A percentile compares a stretch with the other conserved stretches of the same genome.
These are phyloP conservation scores for Arbutus unedo DNA, from an alignment of 148 eudicot species.

Conservation along the genomic window DNA sequence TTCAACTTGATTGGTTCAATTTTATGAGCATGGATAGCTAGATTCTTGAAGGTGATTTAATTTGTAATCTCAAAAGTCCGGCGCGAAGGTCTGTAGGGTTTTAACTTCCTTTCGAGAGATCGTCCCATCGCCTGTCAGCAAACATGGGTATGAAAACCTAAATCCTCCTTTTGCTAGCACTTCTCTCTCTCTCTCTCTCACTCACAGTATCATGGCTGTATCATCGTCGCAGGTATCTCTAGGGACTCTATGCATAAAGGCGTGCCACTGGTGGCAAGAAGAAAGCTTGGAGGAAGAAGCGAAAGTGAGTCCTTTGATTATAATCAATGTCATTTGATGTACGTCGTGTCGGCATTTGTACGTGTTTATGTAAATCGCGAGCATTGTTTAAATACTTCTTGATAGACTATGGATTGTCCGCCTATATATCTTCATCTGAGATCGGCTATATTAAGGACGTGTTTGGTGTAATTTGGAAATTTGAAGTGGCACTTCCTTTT, in stretches of 20 bases:
- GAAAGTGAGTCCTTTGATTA: neutral
- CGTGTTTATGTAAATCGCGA: too few species aligned
- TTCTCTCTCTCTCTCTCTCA: neutral
- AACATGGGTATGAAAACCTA: neutral
- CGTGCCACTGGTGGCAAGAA: conserved; percentile 8
- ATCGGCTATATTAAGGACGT: neutral
- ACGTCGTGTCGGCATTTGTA: too few species aligned
- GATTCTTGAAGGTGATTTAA: too few species aligned
- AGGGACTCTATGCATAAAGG: conserved; percentile 6
- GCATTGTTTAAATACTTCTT: too few species aligned
- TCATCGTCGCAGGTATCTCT: neutral
- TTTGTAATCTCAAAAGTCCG: too few species aligned
- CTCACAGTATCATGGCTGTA: neutral
- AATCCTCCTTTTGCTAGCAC: neutral
- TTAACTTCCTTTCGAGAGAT: neutral
- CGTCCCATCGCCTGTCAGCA: neutral
- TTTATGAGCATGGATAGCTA: too few species aligned
- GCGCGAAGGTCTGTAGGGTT: too few species aligned
- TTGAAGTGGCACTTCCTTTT: too few species aligned
- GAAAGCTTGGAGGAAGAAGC: conserved; percentile 9
- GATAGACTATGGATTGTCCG: too few species aligned
- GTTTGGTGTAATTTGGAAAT: neutral
- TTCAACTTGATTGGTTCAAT: too few species aligned
- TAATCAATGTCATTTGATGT: neutral
- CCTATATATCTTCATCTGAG: neutral